Conservation (phyloP, 805 yeast species). For the Suhomyces xylopsoci region DNA sequence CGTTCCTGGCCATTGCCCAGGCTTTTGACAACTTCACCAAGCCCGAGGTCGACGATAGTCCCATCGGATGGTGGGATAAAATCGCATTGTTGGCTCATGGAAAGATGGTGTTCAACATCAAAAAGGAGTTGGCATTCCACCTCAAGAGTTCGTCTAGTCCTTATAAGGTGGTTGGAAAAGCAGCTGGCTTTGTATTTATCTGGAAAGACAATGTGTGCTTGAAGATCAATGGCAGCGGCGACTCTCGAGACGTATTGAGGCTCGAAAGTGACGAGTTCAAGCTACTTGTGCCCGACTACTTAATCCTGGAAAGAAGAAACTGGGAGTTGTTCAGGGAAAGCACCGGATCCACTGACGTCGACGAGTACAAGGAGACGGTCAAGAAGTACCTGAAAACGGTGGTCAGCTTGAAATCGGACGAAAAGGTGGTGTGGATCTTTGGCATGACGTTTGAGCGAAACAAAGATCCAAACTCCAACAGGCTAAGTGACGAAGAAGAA, state of each 20-base stretch:
- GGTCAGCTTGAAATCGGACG: conserved; percentile 56
- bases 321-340: conserved; percentile 33
- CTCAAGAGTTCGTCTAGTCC: conserved; percentile 63
- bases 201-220: conserved; percentile 58
- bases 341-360: background rate
- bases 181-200: conserved; percentile 62
- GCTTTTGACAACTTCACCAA: conserved; percentile 46
- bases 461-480: conserved; percentile 18
- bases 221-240: conserved; percentile 48
- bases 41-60: conserved; percentile 43
- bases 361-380: background rate
- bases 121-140: conserved; percentile 55
- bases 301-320: conserved; percentile 28
- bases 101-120: conserved; percentile 44
- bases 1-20: conserved; percentile 47
- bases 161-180: conserved; percentile 52
- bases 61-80: conserved; percentile 52
- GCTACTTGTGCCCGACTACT: conserved; percentile 54
- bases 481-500: conserved; percentile 35
- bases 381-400: conserved; percentile 31
- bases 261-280: conserved; percentile 56
- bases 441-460: conserved; percentile 76
- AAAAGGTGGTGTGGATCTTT: conserved; percentile 71
- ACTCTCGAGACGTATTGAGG: conserved; percentile 48
- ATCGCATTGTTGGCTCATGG: conserved; percentile 56